phyloP scores from a whole-genome alignment of 2,329 filamentous ascomycete species.

The Verticillium alfalfae region DNA sequence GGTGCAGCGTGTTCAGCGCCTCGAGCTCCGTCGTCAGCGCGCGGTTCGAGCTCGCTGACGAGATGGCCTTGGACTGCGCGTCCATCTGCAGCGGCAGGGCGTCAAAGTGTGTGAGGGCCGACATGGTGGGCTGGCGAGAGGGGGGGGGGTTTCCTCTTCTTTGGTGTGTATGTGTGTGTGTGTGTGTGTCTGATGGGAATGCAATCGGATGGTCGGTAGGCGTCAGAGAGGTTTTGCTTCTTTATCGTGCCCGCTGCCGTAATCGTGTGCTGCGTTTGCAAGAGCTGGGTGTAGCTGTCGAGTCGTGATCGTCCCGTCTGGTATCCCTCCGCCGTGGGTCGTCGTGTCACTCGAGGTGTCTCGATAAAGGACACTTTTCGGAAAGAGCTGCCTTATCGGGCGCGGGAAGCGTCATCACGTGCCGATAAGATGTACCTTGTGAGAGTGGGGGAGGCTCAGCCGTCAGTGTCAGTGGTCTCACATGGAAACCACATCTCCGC shows the following conservation, averaged over 20 bases:
- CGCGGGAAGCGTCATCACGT: background rate
- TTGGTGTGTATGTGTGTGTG: background rate
- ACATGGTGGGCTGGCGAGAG: slow-evolving; percentile 31
- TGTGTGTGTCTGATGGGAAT: background rate
- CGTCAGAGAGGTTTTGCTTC: no score
- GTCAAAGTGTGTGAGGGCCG: slow-evolving; percentile 68
- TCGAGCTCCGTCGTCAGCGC: slow-evolving; percentile 60
- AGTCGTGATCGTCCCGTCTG: background rate
- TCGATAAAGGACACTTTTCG: background rate
- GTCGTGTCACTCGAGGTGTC: background rate
- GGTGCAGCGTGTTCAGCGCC: slow-evolving; percentile 75
- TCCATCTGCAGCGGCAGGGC: slow-evolving; percentile 78
- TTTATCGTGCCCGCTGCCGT: no score
- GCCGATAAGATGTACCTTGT: background rate
- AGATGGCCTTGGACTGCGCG: slow-evolving; percentile 72
- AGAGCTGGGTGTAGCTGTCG: background rate
- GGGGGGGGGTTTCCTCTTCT: background rate
- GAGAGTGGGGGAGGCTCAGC: no score
- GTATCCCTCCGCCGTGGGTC: background rate
- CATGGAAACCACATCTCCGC: no score
- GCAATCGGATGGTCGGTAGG: background rate
- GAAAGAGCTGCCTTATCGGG: background rate
- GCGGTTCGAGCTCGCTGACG: slow-evolving; percentile 39
- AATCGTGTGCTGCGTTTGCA: background rate
- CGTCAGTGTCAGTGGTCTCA: no score